Conservation (phyloP, 2,329 filamentous ascomycete genomes). For the Neoscytalidium dimidiatum region DNA sequence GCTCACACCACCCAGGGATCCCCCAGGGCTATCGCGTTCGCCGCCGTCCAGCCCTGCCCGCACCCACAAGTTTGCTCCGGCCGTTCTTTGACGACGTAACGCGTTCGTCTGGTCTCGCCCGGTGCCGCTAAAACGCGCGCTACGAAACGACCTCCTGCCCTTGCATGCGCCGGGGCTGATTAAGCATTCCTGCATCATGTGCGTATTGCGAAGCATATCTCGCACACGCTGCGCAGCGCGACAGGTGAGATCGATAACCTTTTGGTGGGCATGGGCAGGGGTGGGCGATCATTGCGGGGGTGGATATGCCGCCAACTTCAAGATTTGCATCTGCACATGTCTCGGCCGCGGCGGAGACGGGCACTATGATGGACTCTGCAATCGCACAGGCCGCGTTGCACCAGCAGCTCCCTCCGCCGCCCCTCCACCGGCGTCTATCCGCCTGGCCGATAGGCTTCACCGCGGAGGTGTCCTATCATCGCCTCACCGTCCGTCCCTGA, state of each 20-base stretch:
- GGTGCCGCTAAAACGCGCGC: background rate
- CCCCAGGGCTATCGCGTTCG: background rate
- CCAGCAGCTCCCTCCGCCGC: background rate
- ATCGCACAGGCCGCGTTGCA: conserved; percentile 10
- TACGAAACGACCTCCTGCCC: background rate
- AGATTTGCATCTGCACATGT: conserved; percentile 8
- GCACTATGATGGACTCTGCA: conserved; percentile 5
- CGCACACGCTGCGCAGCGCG: background rate
- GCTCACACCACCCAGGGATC: conserved; percentile 19
- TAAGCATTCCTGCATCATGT: background rate
- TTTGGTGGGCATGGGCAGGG: conserved; percentile 3
- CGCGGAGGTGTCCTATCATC: background rate
- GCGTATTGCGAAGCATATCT: background rate
- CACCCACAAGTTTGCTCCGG: background rate
- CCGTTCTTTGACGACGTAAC: background rate
- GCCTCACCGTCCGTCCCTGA: background rate
- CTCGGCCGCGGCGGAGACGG: conserved; percentile 8
- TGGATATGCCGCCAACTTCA: conserved; percentile 3
- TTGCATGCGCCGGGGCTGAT: background rate
- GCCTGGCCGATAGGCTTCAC: background rate
- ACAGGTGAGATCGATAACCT: background rate
- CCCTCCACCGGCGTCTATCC: background rate
- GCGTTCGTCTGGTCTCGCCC: background rate
- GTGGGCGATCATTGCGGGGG: conserved; percentile 17
- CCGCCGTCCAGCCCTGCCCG: background rate